Conservation (phyloP, 75 land plant genomes). For the Picea glauca region DNA sequence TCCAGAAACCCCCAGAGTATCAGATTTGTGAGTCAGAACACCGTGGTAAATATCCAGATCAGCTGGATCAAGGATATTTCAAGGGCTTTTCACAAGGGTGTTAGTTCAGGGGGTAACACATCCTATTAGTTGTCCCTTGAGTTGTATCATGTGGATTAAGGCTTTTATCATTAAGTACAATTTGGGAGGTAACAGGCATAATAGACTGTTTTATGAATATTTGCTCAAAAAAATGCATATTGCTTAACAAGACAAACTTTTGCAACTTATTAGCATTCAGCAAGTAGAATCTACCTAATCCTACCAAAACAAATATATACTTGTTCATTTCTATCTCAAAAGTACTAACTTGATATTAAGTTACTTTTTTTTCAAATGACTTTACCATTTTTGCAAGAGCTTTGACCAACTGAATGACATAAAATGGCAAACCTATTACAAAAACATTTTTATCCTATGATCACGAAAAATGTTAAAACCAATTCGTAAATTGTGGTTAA, state of each 20-base stretch:
- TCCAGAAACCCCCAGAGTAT: no score
- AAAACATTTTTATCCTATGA: not conserved
- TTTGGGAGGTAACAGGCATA: no score
- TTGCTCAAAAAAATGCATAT: no score
- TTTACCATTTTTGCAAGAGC: not conserved
- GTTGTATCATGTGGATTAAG: no score
- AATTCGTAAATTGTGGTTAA: not conserved
- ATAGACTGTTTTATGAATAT: no score
- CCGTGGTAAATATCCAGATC: no score
- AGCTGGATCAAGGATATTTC: no score
- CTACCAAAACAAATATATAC: not conserved
- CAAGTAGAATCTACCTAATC: slow-evolving; percentile 6
- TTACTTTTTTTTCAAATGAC: not conserved
- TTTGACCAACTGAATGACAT: not conserved
- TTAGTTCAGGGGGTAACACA: no score
- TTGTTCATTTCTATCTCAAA: not conserved
- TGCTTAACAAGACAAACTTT: not conserved
- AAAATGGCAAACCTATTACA: not conserved
- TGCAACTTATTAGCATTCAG: not conserved
- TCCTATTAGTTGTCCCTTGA: no score
- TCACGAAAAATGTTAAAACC: not conserved
- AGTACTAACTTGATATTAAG: not conserved
- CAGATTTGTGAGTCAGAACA: no score
- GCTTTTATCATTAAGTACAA: no score
- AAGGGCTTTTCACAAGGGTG: no score